Evolutionary conservation across 805 yeast genomes (phyloP).

Genomic region (Pichia paraexigua): DNA sequence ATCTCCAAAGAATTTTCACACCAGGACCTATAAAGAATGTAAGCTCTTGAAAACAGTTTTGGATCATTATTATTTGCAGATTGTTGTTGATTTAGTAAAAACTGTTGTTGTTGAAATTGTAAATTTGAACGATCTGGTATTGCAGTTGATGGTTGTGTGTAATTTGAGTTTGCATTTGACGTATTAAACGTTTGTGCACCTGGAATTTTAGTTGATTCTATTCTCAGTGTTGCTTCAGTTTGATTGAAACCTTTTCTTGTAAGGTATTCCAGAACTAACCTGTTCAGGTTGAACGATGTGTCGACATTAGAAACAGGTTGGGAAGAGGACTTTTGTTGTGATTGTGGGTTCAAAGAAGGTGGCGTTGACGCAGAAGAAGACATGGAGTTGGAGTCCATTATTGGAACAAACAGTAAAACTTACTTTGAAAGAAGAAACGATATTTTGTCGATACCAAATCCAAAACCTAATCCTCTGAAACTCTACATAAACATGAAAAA

Average conservation of each 20-base stretch:
- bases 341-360: constrained; percentile 4
- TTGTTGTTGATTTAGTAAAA: constrained; percentile 28
- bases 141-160: constrained; percentile 26
- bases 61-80: constrained; percentile 44
- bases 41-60: constrained; percentile 69
- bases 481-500: neutral
- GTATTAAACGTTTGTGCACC: constrained; percentile 42
- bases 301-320: constrained; percentile 11
- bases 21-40: constrained; percentile 77
- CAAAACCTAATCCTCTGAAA: too few relatives aligned
- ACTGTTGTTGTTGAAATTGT: constrained; percentile 25
- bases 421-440: too few relatives aligned
- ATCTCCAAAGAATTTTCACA: constrained; percentile 84
- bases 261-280: constrained; percentile 87
- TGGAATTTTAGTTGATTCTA: constrained; percentile 66
- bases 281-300: constrained; percentile 34
- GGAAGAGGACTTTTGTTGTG: constrained; percentile 16
- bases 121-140: constrained; percentile 30
- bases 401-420: neutral
- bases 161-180: constrained; percentile 36
- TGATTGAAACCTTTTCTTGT: constrained; percentile 90
- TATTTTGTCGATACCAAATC: too few relatives aligned
- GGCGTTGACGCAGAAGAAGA: neutral
- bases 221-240: constrained; percentile 89
- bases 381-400: neutral